A percentile compares a stretch with the other conserved stretches of the same genome.
These are phyloP conservation scores for Hypomontagnella monticulosa DNA, from an alignment of 495 filamentous ascomycete species.

Conservation along the genomic window DNA sequence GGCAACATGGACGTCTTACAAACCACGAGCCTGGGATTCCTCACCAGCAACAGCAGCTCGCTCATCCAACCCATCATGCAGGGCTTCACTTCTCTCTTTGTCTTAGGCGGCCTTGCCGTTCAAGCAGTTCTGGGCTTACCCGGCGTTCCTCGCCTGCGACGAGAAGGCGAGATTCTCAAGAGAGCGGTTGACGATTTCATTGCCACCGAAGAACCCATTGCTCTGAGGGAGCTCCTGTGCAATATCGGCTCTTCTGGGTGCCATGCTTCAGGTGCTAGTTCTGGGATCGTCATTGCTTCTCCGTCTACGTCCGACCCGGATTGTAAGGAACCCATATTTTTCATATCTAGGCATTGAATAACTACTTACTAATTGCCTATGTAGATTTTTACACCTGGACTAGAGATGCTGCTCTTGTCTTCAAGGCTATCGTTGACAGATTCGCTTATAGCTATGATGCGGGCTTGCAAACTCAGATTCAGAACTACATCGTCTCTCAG, in stretches of 20 bases:
- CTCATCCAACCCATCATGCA: constrained; percentile 55
- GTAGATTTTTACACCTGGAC: constrained; percentile 74
- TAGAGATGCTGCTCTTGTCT: constrained; percentile 72
- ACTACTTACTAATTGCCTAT: constrained; percentile 13
- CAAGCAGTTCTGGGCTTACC: constrained; percentile 58
- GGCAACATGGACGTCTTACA: constrained; percentile 41
- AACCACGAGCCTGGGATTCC: constrained; percentile 25
- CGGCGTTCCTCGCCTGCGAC: constrained; percentile 42
- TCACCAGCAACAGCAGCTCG: constrained; percentile 41
- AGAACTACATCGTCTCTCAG: constrained; percentile 66
- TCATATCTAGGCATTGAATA: neutral
- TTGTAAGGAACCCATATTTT: constrained; percentile 57
- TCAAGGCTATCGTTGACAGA: constrained; percentile 68
- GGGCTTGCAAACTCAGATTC: constrained; percentile 61
- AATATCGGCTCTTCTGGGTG: constrained; percentile 69
- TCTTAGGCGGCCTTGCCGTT: constrained; percentile 58
- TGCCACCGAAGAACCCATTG: constrained; percentile 60
- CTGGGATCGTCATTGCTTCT: constrained; percentile 70
- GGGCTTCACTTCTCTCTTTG: constrained; percentile 55
- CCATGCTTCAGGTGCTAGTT: constrained; percentile 54
- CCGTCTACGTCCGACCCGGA: constrained; percentile 67
- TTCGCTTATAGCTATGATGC: constrained; percentile 65
- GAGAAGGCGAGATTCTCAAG: constrained; percentile 54
- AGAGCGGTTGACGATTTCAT: constrained; percentile 66
- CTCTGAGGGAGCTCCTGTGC: constrained; percentile 61